Percentiles rank a stretch among this genome's conserved stretches.
These are phyloP conservation scores for Talaromyces wortmannii DNA, from an alignment of 495 filamentous ascomycete species.

Conservation along the genomic window DNA sequence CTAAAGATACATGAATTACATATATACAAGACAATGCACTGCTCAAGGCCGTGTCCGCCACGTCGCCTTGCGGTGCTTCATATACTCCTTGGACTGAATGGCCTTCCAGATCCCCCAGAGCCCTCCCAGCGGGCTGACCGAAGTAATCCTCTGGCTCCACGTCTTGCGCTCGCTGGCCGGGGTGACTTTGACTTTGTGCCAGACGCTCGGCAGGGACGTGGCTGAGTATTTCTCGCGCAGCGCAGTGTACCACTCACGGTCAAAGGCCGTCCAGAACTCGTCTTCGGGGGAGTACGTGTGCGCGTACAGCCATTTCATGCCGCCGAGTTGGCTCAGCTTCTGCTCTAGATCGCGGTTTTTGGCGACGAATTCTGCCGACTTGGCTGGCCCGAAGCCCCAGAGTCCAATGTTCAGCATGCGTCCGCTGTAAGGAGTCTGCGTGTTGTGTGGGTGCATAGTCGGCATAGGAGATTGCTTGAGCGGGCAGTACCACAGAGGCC, in stretches of 20 bases:
- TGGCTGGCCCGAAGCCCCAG: slow-evolving; percentile 37
- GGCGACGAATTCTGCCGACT: slow-evolving; percentile 30
- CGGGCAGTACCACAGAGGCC: slow-evolving; percentile 56
- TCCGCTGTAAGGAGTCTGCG: slow-evolving; percentile 5
- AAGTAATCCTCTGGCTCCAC: slow-evolving; percentile 11
- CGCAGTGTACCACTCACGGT: slow-evolving; percentile 37
- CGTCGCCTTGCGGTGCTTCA: slow-evolving; percentile 40
- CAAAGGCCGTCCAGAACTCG: slow-evolving; percentile 50
- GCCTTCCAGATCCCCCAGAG: slow-evolving; percentile 49
- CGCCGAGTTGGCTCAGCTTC: slow-evolving; percentile 56
- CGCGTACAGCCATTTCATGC: slow-evolving; percentile 56
- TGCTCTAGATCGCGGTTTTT: slow-evolving; percentile 60
- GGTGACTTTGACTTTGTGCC: slow-evolving; percentile 43
- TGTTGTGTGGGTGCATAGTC: slow-evolving; percentile 28
- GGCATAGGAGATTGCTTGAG: slow-evolving; percentile 21
- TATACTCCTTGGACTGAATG: slow-evolving; percentile 47
- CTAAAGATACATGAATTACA: not conserved
- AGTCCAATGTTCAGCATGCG: slow-evolving; percentile 49
- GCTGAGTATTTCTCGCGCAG: slow-evolving; percentile 46
- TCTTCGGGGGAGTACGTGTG: slow-evolving; percentile 46
- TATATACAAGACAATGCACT: not conserved
- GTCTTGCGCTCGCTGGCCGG: slow-evolving; percentile 12
- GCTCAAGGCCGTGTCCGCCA: slow-evolving; percentile 36
- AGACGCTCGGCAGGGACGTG: slow-evolving; percentile 38
- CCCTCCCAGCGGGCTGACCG: slow-evolving; percentile 41